Evolutionary conservation across 306 rosid genomes (phyloP).

Genomic region (Sindora glabra): DNA sequence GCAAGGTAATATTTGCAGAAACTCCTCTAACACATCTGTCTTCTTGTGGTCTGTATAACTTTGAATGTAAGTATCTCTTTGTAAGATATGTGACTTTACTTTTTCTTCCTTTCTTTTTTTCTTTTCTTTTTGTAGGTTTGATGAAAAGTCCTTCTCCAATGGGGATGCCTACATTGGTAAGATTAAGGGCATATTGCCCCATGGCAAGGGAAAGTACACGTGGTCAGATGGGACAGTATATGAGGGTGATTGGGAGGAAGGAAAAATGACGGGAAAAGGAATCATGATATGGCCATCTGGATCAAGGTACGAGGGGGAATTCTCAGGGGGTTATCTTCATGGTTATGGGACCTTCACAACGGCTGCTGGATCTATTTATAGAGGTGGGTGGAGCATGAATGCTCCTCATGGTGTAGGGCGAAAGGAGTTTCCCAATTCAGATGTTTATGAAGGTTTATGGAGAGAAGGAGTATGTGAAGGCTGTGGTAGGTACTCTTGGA

Average conservation of each 20-base stretch:
- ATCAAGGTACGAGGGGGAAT: slow-evolving; percentile 75
- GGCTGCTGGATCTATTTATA: slow-evolving; percentile 45
- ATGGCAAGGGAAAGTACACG: slow-evolving; percentile 74
- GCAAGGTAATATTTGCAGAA: slow-evolving; percentile 38
- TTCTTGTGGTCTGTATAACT: not conserved
- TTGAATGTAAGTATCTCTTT: not conserved
- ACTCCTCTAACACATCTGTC: not conserved
- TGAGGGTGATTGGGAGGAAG: slow-evolving; percentile 83
- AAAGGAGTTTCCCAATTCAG: slow-evolving; percentile 60
- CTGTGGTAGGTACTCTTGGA: slow-evolving; percentile 70
- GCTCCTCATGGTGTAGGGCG: slow-evolving; percentile 72
- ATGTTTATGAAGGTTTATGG: slow-evolving; percentile 83
- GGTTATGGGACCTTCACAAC: slow-evolving; percentile 62
- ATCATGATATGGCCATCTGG: slow-evolving; percentile 63
- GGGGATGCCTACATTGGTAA: slow-evolving; percentile 64
- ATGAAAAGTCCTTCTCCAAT: slow-evolving; percentile 53
- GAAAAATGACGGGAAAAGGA: slow-evolving; percentile 82
- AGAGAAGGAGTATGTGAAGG: slow-evolving; percentile 90
- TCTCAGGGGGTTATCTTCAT: slow-evolving; percentile 75
- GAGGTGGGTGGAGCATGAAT: slow-evolving; percentile 84
- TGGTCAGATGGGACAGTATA: slow-evolving; percentile 78
- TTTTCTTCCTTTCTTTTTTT: slow-evolving; percentile 11
- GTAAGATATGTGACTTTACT: slow-evolving; percentile 6
- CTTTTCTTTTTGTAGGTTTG: slow-evolving; percentile 25
- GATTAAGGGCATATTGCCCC: slow-evolving; percentile 49